These are phyloP conservation scores for Nothophoma quercina DNA, from an alignment of 2,329 filamentous ascomycete species.

Conservation along the genomic window DNA sequence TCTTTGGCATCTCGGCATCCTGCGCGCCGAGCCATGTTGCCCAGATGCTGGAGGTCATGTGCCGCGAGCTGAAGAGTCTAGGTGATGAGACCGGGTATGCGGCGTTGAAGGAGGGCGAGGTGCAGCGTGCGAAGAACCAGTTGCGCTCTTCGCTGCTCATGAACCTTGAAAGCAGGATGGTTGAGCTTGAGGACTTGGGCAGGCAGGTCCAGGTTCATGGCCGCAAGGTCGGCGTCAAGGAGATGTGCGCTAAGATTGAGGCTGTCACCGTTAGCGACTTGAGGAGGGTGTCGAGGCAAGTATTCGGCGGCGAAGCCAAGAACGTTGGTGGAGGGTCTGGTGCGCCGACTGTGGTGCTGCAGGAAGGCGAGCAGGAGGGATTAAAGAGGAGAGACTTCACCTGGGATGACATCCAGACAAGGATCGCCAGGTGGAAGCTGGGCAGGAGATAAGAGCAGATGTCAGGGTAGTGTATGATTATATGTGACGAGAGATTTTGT, in stretches of 20 bases:
- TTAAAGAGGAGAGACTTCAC: constrained; percentile 71
- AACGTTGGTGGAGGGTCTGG: constrained; percentile 83
- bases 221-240: constrained; percentile 84
- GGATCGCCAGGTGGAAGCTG: constrained; percentile 83
- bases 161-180: constrained; percentile 97
- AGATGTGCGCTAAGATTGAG: constrained; percentile 92
- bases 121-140: constrained; percentile 95
- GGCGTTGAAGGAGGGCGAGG: constrained; percentile 76
- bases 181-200: constrained; percentile 94
- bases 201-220: constrained; percentile 97
- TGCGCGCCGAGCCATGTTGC: constrained; percentile 81
- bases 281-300: constrained; percentile 77
- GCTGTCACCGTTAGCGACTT: constrained; percentile 80
- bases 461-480: not conserved
- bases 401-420: constrained; percentile 90
- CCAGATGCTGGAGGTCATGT: constrained; percentile 94
- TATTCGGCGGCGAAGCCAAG: constrained; percentile 78
- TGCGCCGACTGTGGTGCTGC: constrained; percentile 90
- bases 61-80: constrained; percentile 81
- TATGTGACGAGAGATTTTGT: not conserved
- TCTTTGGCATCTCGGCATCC: constrained; percentile 91
- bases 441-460: constrained; percentile 59
- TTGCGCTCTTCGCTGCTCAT: constrained; percentile 88
- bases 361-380: constrained; percentile 82
- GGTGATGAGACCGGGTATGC: constrained; percentile 78